phyloP scores from a whole-genome alignment of 345 rosid genomes.

The Brassica napus region Da-Ae NC_063445.1:23855001-23855500 shows the following conservation, averaged over 20 bases:
- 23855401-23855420: background rate
- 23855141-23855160: background rate
- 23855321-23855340: slow-evolving; percentile 75
- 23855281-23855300: slow-evolving; percentile 86
- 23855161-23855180: slow-evolving; percentile 5
- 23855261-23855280: slow-evolving; percentile 71
- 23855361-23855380: slow-evolving; percentile 56
- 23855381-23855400: slow-evolving; percentile 33
- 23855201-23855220: background rate
- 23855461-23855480: slow-evolving; percentile 43
- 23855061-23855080: slow-evolving; percentile 10
- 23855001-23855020: background rate
- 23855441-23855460: background rate
- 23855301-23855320: slow-evolving; percentile 88
- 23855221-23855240: slow-evolving; percentile 20
- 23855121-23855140: slow-evolving; percentile 22
- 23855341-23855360: slow-evolving; percentile 68
- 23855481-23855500: slow-evolving; percentile 32
- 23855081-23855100: slow-evolving; percentile 34
- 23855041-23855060: slow-evolving; percentile 10
- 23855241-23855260: slow-evolving; percentile 88
- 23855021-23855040: slow-evolving; percentile 23
- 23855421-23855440: background rate
- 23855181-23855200: background rate
- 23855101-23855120: background rate